Evolutionary conservation across 2,329 filamentous ascomycete genomes (phyloP), one percentile per base, ranked within the genome.

Genomic region (Neonectria hederae): DNA sequence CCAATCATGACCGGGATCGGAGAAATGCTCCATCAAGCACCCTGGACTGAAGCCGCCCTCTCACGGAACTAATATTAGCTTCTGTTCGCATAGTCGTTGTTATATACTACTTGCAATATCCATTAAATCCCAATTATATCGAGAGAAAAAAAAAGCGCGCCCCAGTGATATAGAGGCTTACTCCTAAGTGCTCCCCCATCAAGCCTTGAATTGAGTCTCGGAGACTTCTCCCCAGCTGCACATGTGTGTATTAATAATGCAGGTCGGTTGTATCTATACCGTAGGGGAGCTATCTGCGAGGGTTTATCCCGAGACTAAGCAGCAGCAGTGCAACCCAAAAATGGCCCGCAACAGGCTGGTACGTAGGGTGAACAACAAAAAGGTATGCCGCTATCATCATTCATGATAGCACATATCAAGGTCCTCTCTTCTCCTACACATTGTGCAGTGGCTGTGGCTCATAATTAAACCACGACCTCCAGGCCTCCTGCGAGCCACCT

Each of bases 1-100:
- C 61, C 61, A 64, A 64, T 42, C 62, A 57, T 9, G 9, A 21
- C 4, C 19, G 9, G 10, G 38, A 4, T 17, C 9, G 38, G 38
- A 9, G 38, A 42, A 42, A 42, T 42, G n/a, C 1, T 19, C 35
- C 38, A 10, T 42, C 9, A 42, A 42, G 35, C 35, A 38, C n/a
- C n/a, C n/a, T n/a, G n/a, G n/a, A n/a, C 35, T 38, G 14, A 38
- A 38, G 6, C 35, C n/a, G n/a, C n/a, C 30, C 17, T 38, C 35
- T n/a, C 9, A 19, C 28, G 30, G 30, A 32, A 9, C n/a, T n/a
- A n/a, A 11, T 38, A n/a, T n/a, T n/a, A n/a, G n/a, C n/a, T n/a
- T n/a, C n/a, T n/a, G n/a, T n/a, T n/a, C n/a, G n/a, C n/a, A n/a
- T 32, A 11, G 11, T 13, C 30, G 30, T 32, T 32, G 5, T 11